Evolutionary conservation across 73 alveolate genomes (phyloP).

Genomic region (Blepharisma stoltei): DNA sequence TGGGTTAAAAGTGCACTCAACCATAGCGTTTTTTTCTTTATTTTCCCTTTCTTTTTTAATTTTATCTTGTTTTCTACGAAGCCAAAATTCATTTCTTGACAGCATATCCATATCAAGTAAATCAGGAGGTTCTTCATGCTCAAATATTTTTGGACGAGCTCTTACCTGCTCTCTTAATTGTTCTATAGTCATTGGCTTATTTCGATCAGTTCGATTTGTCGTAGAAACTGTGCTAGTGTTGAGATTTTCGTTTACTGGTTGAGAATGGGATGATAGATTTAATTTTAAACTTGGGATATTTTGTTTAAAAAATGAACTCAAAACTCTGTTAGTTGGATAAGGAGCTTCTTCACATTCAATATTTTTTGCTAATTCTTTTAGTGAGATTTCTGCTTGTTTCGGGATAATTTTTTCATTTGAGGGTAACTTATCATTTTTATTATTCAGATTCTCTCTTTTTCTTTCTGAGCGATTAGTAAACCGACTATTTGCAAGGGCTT

Average conservation of each 20-base stretch:
- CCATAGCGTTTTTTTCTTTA: background rate
- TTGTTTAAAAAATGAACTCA: too few relatives aligned
- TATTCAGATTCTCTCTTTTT: background rate
- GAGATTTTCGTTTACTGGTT: background rate
- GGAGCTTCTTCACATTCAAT: background rate
- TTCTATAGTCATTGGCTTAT: background rate
- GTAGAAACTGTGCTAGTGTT: background rate
- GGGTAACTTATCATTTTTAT: background rate
- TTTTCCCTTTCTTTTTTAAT: background rate
- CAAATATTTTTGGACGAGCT: background rate
- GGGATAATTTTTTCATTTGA: background rate
- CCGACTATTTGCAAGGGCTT: constrained; percentile 26
- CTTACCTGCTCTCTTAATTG: constrained; percentile 6
- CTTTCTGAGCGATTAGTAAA: background rate
- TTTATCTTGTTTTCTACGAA: background rate
- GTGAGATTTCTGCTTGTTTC: background rate
- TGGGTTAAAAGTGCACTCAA: constrained; percentile 25
- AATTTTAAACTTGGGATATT: background rate
- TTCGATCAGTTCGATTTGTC: background rate
- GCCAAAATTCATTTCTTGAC: constrained; percentile 1
- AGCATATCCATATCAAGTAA: constrained; percentile 20
- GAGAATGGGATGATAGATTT: background rate
- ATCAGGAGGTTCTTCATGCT: constrained; percentile 27
- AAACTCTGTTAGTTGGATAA: too few relatives aligned
- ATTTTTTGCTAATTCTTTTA: constrained; percentile 20